Conservation (phyloP, 1,139 yeast genomes). For the Pichia sp. region DNA sequence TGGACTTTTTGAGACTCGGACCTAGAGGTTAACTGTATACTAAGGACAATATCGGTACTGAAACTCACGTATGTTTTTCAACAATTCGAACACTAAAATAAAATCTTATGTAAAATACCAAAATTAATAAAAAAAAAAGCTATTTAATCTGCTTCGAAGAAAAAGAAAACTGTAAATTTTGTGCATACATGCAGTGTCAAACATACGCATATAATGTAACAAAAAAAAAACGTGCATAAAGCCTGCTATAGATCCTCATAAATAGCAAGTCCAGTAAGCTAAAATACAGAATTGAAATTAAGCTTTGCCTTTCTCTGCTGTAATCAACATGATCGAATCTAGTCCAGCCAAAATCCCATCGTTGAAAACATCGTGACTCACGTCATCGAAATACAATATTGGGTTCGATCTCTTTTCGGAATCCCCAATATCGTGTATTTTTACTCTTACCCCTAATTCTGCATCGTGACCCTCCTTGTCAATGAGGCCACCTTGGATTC, state of each 20-base stretch:
- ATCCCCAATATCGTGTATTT: neutral
- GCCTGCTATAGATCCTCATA: neutral
- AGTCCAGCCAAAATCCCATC: slow-evolving; percentile 14
- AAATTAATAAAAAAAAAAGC: neutral
- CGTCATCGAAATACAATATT: neutral
- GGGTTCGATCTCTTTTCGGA: neutral
- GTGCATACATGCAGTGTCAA: neutral
- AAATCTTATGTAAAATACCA: neutral
- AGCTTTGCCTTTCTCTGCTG: slow-evolving; percentile 10
- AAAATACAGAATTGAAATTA: neutral
- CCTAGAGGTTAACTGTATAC: slow-evolving; percentile 1
- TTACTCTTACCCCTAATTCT: slow-evolving; percentile 11
- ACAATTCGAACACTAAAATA: no score
- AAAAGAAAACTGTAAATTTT: neutral
- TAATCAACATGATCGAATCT: slow-evolving; percentile 9
- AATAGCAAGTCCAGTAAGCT: neutral
- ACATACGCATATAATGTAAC: neutral
- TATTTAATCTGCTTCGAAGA: neutral
- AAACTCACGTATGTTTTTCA: neutral
- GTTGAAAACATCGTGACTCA: neutral
- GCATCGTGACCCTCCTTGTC: slow-evolving; percentile 11
- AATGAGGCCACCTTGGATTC: slow-evolving; percentile 5
- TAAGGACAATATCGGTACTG: neutral
- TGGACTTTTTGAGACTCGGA: slow-evolving; percentile 12
- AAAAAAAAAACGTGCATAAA: neutral